Conservation (phyloP, 768 basidiomycete genomes). For the Pulveroboletus sp. region DNA sequence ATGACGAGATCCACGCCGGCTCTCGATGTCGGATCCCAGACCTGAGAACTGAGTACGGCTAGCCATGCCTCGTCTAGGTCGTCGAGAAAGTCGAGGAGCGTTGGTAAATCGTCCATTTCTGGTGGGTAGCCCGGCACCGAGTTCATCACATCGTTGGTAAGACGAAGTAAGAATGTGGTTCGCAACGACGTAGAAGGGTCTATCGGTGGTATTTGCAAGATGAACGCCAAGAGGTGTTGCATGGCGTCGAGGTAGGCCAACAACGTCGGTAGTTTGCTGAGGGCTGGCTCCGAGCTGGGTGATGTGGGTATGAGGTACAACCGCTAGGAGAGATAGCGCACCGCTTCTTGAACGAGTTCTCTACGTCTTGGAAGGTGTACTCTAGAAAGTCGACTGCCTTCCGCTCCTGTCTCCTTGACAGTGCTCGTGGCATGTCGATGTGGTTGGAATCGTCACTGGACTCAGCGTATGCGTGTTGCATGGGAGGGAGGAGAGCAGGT, state of each 20-base stretch:
- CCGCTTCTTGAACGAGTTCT: slow-evolving; percentile 74
- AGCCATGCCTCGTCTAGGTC: slow-evolving; percentile 76
- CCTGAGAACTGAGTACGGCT: slow-evolving; percentile 55
- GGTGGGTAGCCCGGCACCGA: slow-evolving; percentile 60
- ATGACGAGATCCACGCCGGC: slow-evolving; percentile 39
- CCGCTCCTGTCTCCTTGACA: slow-evolving; percentile 57
- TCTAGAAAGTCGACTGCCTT: slow-evolving; percentile 63
- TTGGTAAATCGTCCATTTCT: slow-evolving; percentile 39
- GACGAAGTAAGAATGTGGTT: slow-evolving; percentile 60
- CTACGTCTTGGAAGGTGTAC: slow-evolving; percentile 57
- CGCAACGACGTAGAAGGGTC: slow-evolving; percentile 67
- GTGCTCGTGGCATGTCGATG: slow-evolving; percentile 19
- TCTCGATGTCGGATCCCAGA: slow-evolving; percentile 55
- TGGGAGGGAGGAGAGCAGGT: not conserved
- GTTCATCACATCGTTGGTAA: slow-evolving; percentile 62
- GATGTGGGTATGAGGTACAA: slow-evolving; percentile 1
- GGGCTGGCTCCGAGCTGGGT: slow-evolving; percentile 29
- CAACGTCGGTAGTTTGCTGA: slow-evolving; percentile 53
- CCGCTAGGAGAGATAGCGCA: slow-evolving; percentile 30
- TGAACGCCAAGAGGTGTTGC: slow-evolving; percentile 52
- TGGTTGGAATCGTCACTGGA: not conserved
- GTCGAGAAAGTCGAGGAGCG: slow-evolving; percentile 61
- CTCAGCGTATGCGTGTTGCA: not conserved
- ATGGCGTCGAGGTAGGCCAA: slow-evolving; percentile 54
- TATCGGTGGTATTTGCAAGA: slow-evolving; percentile 71